Percentiles rank a stretch among this genome's conserved stretches.
phyloP scores from a whole-genome alignment of 768 basidiomycete species.

The Russula foetens region DNA sequence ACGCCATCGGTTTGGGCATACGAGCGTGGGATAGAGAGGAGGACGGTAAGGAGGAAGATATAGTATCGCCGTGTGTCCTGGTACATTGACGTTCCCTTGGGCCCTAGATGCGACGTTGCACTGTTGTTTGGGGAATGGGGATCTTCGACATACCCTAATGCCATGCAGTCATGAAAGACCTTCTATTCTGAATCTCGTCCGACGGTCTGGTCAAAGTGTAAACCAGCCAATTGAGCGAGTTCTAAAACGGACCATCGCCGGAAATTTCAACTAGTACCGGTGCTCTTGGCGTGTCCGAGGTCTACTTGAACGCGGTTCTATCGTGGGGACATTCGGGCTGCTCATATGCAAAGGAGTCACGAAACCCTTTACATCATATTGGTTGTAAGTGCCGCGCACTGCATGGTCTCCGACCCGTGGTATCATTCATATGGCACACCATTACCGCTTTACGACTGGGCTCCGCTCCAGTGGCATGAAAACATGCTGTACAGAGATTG shows the following conservation, averaged over 20 bases:
- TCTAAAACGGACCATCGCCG: not conserved
- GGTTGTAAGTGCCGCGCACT: not conserved
- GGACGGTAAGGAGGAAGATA: not conserved
- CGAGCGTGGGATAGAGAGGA: not conserved
- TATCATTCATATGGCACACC: too few species aligned
- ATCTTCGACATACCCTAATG: not conserved
- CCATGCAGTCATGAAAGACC: not conserved
- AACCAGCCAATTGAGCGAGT: not conserved
- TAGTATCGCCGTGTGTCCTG: not conserved
- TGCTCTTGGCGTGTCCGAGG: not conserved
- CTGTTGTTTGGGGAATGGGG: not conserved
- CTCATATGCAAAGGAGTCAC: not conserved
- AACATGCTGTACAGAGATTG: too few species aligned
- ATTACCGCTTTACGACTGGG: too few species aligned
- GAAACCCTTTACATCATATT: too few species aligned
- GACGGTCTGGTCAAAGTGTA: not conserved
- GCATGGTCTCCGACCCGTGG: not conserved
- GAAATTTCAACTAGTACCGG: too few species aligned
- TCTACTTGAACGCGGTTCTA: not conserved
- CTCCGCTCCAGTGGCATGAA: too few species aligned
- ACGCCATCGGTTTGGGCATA: not conserved
- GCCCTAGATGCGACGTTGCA: not conserved
- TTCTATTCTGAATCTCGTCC: not conserved
- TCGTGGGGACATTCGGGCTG: not conserved
- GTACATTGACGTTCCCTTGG: not conserved